Conservation (phyloP, 805 yeast species). For the Yarrowia phangngaensis region DNA sequence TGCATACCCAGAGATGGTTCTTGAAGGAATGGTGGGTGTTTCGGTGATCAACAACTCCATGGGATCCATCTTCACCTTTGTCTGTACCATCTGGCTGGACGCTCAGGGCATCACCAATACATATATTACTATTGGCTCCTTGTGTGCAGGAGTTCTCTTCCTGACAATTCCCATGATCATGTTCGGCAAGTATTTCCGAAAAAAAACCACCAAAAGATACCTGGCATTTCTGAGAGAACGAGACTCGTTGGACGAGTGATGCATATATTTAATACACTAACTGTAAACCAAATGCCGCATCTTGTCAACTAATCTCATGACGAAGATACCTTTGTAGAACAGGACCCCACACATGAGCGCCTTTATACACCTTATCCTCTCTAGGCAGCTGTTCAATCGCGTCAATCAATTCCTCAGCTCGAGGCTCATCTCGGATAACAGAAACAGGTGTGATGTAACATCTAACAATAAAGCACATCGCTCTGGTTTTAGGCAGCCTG, state of each 20-base stretch:
- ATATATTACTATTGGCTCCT: constrained; percentile 55
- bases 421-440: constrained; percentile 46
- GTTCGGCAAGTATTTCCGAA: constrained; percentile 59
- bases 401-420: constrained; percentile 50
- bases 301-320: background rate
- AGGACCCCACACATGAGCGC: constrained; percentile 64
- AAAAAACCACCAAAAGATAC: constrained; percentile 30
- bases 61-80: constrained; percentile 59
- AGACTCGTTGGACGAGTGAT: constrained; percentile 24
- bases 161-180: constrained; percentile 54
- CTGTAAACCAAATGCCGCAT: background rate
- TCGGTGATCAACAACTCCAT: constrained; percentile 55
- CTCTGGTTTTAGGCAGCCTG: constrained; percentile 58
- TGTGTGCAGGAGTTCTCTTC: constrained; percentile 52
- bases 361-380: constrained; percentile 57
- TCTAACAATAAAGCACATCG: constrained; percentile 56
- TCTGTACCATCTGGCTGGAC: constrained; percentile 56
- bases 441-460: constrained; percentile 55
- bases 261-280: background rate
- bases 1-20: constrained; percentile 51
- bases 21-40: constrained; percentile 56
- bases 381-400: constrained; percentile 64
- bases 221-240: constrained; percentile 29
- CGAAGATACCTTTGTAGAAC: constrained; percentile 11
- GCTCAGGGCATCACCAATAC: constrained; percentile 52